These are phyloP conservation scores for Quercus ilex DNA, from an alignment of 306 rosid genomes.

Conservation along the genomic window DNA sequence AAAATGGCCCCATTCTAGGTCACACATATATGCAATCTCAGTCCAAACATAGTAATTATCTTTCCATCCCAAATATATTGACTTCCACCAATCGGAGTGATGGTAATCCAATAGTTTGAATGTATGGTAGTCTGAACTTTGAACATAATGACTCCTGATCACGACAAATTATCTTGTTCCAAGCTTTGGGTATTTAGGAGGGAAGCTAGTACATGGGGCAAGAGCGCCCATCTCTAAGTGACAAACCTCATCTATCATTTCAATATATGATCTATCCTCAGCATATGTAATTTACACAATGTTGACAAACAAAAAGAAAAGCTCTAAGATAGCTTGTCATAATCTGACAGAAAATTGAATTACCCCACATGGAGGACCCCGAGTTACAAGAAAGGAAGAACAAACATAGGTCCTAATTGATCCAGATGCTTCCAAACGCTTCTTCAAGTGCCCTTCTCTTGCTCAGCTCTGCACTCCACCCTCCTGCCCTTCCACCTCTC, in stretches of 20 bases:
- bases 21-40: too few species aligned
- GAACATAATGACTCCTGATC: too few species aligned
- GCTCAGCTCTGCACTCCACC: constrained; percentile 74
- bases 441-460: constrained; percentile 83
- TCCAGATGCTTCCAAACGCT: constrained; percentile 91
- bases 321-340: background rate
- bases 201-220: background rate
- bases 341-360: background rate
- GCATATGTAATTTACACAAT: background rate
- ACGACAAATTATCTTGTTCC: background rate
- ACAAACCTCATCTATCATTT: background rate
- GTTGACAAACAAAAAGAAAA: background rate
- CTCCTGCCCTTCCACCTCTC: constrained; percentile 78
- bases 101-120: too few species aligned
- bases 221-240: background rate
- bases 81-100: too few species aligned
- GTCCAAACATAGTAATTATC: too few species aligned
- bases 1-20: too few species aligned
- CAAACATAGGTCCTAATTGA: constrained; percentile 27
- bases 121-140: too few species aligned
- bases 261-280: background rate
- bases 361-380: background rate
- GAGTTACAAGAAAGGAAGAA: background rate
- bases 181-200: background rate
- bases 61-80: too few species aligned